These are phyloP conservation scores for Jaenimonas drosophilae DNA, from an alignment of 208 protist species.

Conservation along the genomic window DNA sequence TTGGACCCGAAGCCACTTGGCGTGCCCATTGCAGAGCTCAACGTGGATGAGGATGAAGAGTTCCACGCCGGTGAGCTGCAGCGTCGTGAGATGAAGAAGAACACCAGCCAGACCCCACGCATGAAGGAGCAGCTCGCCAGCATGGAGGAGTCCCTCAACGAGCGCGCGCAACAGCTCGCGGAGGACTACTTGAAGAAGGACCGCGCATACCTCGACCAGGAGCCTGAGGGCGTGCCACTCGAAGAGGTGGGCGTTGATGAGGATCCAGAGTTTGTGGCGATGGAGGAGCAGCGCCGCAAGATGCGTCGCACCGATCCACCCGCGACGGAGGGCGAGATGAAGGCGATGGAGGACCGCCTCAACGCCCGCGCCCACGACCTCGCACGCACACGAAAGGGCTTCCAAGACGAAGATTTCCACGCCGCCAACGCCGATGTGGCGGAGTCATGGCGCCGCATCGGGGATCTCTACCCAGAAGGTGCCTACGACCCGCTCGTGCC, in stretches of 20 bases:
- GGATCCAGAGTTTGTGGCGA: conserved; percentile 48
- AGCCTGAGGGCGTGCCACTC: conserved; percentile 64
- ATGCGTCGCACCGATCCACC: conserved; percentile 37
- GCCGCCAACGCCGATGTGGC: conserved; percentile 52
- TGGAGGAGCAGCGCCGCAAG: conserved; percentile 39
- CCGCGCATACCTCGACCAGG: conserved; percentile 54
- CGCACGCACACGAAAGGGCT: conserved; percentile 53
- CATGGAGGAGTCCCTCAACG: conserved; percentile 49
- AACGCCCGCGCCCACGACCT: conserved; percentile 43
- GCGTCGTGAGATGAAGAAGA: conserved; percentile 42
- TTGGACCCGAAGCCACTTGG: conserved; percentile 65
- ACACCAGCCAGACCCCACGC: conserved; percentile 11
- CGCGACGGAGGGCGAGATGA: conserved; percentile 16
- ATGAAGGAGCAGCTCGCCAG: conserved; percentile 18
- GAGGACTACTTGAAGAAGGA: conserved; percentile 55
- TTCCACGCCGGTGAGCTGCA: conserved; percentile 41
- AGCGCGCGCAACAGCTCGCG: conserved; percentile 43
- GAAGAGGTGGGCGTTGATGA: conserved; percentile 26
- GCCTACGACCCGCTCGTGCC: conserved; percentile 44
- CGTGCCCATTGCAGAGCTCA: conserved; percentile 45
- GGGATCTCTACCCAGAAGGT: conserved; percentile 70
- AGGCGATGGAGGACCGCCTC: conserved; percentile 19
- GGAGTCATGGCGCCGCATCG: conserved; percentile 63
- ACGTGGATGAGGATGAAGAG: conserved; percentile 42
- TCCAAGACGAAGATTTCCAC: conserved; percentile 69